phyloP scores from a whole-genome alignment of 345 rosid species.

The Citropsis articulata region DNA sequence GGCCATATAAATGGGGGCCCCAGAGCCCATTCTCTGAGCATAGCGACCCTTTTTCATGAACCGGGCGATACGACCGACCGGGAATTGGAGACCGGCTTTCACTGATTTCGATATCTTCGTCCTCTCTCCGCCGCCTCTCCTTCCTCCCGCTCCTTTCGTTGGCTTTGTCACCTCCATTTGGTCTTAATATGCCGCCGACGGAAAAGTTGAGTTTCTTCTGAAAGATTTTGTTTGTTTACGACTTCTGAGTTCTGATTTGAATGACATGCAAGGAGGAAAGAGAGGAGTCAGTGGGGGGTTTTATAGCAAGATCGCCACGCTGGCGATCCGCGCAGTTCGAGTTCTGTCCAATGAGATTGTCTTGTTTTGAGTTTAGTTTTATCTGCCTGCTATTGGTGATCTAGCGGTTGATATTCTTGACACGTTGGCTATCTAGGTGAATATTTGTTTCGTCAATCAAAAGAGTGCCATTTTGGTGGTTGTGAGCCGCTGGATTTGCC shows the following conservation, averaged over 20 bases:
- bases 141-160: conserved; percentile 52
- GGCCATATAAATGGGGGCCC: conserved; percentile 71
- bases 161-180: conserved; percentile 53
- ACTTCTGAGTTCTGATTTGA: background rate
- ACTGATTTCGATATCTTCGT: conserved; percentile 58
- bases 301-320: conserved; percentile 16
- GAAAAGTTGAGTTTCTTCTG: background rate
- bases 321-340: conserved; percentile 14
- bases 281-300: background rate
- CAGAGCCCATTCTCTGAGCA: conserved; percentile 56
- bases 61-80: conserved; percentile 72
- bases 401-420: background rate
- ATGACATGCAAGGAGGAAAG: background rate
- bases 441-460: background rate
- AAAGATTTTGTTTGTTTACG: background rate
- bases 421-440: background rate
- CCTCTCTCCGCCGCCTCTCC: conserved; percentile 58
- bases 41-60: conserved; percentile 73
- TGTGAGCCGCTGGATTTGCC: background rate
- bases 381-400: background rate
- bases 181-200: too few species aligned
- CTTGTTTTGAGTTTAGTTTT: too few species aligned
- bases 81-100: conserved; percentile 78
- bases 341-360: background rate
- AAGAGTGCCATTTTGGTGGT: background rate